These are phyloP conservation scores for Ganoderma lingzhi DNA, from an alignment of 1,284 basidiomycete species.

Conservation along the genomic window DNA sequence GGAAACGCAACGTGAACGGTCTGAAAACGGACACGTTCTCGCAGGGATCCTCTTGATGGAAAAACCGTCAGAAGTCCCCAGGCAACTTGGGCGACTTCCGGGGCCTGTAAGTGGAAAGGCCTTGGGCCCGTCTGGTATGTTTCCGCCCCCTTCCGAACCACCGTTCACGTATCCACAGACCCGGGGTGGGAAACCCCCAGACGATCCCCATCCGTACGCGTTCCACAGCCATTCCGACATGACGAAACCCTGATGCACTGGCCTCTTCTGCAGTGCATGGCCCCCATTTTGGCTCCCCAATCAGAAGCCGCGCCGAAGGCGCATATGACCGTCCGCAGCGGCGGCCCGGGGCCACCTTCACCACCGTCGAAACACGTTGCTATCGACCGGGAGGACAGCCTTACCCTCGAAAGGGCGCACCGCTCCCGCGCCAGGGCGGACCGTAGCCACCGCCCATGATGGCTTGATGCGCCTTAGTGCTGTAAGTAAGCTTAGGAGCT, in stretches of 20 bases:
- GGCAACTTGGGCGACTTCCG: neutral
- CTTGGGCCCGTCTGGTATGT: neutral
- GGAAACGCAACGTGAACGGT: neutral
- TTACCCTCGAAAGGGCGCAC: neutral
- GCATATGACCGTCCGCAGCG: neutral
- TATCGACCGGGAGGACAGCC: neutral
- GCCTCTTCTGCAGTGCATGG: neutral
- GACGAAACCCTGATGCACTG: neutral
- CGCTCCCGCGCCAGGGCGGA: slow-evolving; percentile 2
- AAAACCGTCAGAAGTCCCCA: neutral
- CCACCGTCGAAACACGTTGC: neutral
- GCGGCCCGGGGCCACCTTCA: neutral
- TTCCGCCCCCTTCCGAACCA: neutral
- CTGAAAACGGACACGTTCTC: neutral
- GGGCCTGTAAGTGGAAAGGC: neutral
- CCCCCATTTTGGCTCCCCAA: neutral
- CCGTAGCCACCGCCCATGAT: neutral
- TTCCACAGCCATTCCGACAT: neutral
- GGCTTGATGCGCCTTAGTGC: neutral
- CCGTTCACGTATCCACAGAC: neutral
- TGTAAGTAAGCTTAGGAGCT: too few relatives aligned
- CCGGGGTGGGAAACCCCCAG: neutral
- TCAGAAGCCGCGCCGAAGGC: neutral
- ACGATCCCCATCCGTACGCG: neutral
- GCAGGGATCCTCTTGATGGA: neutral